Evolutionary conservation across 73 alveolate species (phyloP), one percentile per base, ranked within the genome.

Genomic region (Symbiodinium natans): DNA sequence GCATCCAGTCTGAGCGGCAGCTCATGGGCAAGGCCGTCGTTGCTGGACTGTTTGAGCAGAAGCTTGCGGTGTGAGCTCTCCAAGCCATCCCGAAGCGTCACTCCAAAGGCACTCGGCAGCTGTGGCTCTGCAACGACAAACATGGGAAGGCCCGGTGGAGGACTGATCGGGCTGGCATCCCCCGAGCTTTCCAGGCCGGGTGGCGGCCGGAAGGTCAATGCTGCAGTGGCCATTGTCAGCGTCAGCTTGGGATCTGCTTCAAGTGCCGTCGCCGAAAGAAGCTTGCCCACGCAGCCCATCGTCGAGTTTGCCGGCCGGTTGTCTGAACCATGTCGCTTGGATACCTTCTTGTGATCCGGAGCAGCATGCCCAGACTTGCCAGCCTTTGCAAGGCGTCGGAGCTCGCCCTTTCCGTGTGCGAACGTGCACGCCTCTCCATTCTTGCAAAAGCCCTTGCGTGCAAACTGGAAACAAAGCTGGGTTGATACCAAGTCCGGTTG

Each of bases 381-480:
- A 59, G 52, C 33, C 13, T 34, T 34, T 10, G 29, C 59, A 21
- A 80, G 42, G 54, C 87, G 87, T 13, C 87, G 87, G 36, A 80
- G 52, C 63, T 90, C 80, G 38, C 56, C 40, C 88, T 41, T 73
- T n/a, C 97, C 97, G 36, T 90, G 97, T 10, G 97, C 97, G 97
- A 56, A 90, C 88, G 41, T 90, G 97, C 97, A 90, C 21, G 74
- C 88, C 46, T 90, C 97, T 9, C 97, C 97, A 38, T 71, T 90
- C 97, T 90, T 90, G 97, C 97, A 90, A 17, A 8, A 17, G 80
- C 97, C 97, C 97, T 90, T 90, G 80, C 97, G 97, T 3, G 97
- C 77, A 31, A 90, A 90, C 83, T 90, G 97, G 97, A 90, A 90
- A 80, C 97, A 90, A 21, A 90, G 52, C 27, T 85, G 97, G 19